Base-by-base conservation (phyloP, 2,329 filamentous ascomycete genomes). In the Zymoseptoria ardabiliae region DNA sequence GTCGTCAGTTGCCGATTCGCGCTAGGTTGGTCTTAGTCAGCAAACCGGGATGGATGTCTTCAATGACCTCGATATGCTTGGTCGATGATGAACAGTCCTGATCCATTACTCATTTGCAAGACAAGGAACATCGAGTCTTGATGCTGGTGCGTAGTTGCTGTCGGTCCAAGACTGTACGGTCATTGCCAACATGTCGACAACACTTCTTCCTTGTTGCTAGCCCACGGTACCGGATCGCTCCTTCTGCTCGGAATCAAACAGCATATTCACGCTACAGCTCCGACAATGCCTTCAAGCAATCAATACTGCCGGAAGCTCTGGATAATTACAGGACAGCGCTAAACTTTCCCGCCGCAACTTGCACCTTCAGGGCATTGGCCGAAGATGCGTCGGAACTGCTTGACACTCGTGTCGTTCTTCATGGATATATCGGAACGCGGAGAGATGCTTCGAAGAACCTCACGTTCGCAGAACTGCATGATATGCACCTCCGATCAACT, bases 401-500 rank as follows among this genome's bases (percentile, higher is more conserved):
- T 19, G 72, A 72, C 45, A 52, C 77, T 7, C 69, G 75, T 20
- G 78, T 88, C 30, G 78, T 79, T 0, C 72, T 89, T 0, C 81
- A 86, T 71, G 92, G 92, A 20, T 94, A 92, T 66, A 74, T 96
- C 0, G 84, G 85, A 23, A 84, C 84, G 61, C 81, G 85, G 28
- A 82, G 84, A 62, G 84, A 89, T 66, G 78, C 91, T 21, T 85
- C 85, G 25, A 85, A 85, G 57, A 84, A 82, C 48, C 77, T 95
- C 20, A 83, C 83, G 1, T 96, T 96, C 69, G 86, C 86, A 53
- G 81, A 87, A 55, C 70, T 85, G 41, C 74, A 68, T 55, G 69
- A 71, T 53, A 64, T 65, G 73, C 23, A 77, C 77, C 63, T 76
- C 72, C 55, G 73, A 73, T 22, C 76, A 79, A 67, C 71, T 66